Evolutionary conservation across 345 rosid species (phyloP).

Genomic region (Citrus trifoliata): DNA sequence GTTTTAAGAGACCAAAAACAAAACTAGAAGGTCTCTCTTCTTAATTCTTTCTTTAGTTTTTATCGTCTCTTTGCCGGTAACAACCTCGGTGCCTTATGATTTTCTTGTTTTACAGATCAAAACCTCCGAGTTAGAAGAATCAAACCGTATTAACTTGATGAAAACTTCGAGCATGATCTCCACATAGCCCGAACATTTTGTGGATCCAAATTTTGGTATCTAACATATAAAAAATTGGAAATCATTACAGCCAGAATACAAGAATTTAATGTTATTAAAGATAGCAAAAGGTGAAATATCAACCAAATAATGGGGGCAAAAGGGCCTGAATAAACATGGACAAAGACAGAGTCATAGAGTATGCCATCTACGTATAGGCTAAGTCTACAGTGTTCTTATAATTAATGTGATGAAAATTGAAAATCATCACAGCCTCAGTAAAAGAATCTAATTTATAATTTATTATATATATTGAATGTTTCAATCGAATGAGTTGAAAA

Average conservation of each 20-base stretch:
- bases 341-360: constrained; percentile 65
- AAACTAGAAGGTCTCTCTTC: too few relatives aligned
- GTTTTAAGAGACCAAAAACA: too few relatives aligned
- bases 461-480: too few relatives aligned
- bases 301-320: constrained; percentile 47
- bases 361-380: constrained; percentile 75
- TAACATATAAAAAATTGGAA: not conserved
- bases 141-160: not conserved
- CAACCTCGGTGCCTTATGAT: too few relatives aligned
- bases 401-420: not conserved
- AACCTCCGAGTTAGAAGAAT: too few relatives aligned
- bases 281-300: constrained; percentile 47
- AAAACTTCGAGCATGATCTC: too few relatives aligned
- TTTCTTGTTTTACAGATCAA: too few relatives aligned
- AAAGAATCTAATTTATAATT: not conserved
- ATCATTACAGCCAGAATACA: not conserved
- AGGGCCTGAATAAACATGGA: constrained; percentile 54
- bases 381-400: not conserved
- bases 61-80: too few relatives aligned
- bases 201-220: too few relatives aligned
- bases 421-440: not conserved
- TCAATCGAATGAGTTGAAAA: too few relatives aligned
- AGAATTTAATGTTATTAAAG: constrained; percentile 26
- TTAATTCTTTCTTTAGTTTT: too few relatives aligned
- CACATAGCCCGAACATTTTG: too few relatives aligned